Evolutionary conservation across 2,329 filamentous ascomycete species (phyloP).

Genomic region (Paecilomyces sp.): DNA sequence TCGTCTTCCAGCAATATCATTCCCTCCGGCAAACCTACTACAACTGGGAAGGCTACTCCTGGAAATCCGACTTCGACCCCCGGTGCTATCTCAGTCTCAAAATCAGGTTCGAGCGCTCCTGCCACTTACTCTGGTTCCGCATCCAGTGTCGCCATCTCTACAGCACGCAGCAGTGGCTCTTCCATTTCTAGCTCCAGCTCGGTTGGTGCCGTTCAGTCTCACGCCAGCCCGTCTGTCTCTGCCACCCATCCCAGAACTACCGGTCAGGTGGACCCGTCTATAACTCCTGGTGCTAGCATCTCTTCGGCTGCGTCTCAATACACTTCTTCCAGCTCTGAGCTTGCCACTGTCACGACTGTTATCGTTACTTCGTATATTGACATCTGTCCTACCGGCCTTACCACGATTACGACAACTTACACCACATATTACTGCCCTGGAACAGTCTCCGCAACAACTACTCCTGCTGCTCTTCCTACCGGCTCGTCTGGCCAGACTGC

Average conservation of each 20-base stretch:
- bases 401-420: constrained; percentile 31
- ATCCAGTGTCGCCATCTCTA: neutral
- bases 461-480: constrained; percentile 9
- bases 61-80: neutral
- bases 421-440: constrained; percentile 32
- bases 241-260: neutral
- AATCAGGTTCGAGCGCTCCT: neutral
- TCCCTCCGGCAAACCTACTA: neutral
- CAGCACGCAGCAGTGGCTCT: neutral
- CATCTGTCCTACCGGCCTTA: constrained; percentile 37
- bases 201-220: neutral
- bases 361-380: constrained; percentile 34
- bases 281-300: neutral
- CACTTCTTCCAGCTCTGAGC: constrained; percentile 6
- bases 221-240: neutral
- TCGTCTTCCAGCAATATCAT: neutral
- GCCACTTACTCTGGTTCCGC: neutral
- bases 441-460: constrained; percentile 19
- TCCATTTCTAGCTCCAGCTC: neutral
- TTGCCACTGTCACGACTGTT: constrained; percentile 26
- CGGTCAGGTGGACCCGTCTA: neutral
- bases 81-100: neutral
- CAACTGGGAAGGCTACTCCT: neutral
- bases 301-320: neutral
- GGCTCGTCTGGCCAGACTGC: constrained; percentile 11